These are phyloP conservation scores for Umbelopsis sp. DNA, from an alignment of 192 early-diverging fungal species.

Conservation along the genomic window DNA sequence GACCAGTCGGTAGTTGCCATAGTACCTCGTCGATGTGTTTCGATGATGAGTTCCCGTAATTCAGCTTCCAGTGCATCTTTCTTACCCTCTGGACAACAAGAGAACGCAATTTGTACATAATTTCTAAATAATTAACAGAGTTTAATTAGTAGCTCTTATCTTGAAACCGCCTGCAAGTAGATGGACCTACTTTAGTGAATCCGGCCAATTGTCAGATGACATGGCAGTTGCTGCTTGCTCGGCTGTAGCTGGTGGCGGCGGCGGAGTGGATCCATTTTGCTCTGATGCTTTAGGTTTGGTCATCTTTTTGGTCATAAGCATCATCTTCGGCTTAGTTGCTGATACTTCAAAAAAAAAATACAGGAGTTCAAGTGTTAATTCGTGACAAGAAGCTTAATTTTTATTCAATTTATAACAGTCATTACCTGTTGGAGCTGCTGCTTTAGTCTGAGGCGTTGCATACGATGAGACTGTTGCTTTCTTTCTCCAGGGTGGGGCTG, in stretches of 20 bases:
- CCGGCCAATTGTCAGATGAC: constrained; percentile 23
- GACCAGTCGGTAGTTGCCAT: constrained; percentile 70
- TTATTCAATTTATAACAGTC: background rate
- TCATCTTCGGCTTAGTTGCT: constrained; percentile 8
- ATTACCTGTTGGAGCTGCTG: background rate
- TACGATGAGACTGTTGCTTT: background rate
- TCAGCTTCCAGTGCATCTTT: constrained; percentile 52
- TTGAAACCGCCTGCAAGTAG: background rate
- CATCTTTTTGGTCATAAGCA: constrained; percentile 4
- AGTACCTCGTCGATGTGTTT: constrained; percentile 42
- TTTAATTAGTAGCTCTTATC: background rate
- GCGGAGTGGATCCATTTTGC: background rate
- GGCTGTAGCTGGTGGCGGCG: background rate
- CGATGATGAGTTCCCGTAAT: constrained; percentile 58
- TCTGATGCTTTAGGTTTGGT: background rate
- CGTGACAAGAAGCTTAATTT: background rate
- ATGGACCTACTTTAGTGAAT: constrained; percentile 20
- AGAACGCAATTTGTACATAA: constrained; percentile 36
- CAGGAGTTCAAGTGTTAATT: background rate
- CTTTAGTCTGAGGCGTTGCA: background rate
- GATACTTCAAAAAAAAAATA: background rate
- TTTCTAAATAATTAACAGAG: constrained; percentile 16
- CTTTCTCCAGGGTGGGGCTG: constrained; percentile 5
- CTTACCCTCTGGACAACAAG: constrained; percentile 37
- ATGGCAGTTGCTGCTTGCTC: background rate